These are phyloP conservation scores for Ustanciosporium gigantosporum DNA, from an alignment of 1,284 basidiomycete genomes.

Conservation along the genomic window DNA sequence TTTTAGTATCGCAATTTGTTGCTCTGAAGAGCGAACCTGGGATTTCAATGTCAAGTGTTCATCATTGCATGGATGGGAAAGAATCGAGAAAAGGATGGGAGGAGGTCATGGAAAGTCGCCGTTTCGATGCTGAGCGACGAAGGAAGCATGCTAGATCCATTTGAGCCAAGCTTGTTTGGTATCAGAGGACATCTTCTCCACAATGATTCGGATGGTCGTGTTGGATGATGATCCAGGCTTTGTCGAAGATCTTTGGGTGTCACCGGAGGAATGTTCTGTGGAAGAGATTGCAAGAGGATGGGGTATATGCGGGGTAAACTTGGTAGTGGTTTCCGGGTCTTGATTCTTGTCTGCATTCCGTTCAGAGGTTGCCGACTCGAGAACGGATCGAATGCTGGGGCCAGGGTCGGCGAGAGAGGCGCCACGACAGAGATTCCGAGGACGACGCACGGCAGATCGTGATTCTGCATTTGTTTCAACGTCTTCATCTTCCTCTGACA, in stretches of 20 bases:
- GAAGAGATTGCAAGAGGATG: conserved; percentile 4
- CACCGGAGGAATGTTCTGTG: neutral
- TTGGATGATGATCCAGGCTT: neutral
- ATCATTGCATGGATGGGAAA: too few species aligned
- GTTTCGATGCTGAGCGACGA: too few species aligned
- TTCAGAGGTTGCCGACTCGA: neutral
- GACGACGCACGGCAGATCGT: too few species aligned
- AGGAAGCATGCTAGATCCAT: conserved; percentile 36
- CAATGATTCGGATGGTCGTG: conserved; percentile 20
- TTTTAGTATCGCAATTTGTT: neutral
- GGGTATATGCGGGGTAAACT: conserved; percentile 20
- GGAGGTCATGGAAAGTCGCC: too few species aligned
- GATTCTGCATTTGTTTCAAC: conserved; percentile 7
- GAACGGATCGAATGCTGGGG: conserved; percentile 19
- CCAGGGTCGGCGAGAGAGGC: neutral
- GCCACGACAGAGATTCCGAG: neutral
- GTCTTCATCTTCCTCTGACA: conserved; percentile 37
- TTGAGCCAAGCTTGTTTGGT: conserved; percentile 42
- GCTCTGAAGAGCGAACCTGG: too few species aligned
- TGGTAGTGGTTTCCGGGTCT: neutral
- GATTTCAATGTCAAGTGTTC: too few species aligned
- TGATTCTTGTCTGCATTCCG: neutral
- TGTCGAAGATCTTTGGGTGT: neutral
- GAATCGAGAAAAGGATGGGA: too few species aligned
- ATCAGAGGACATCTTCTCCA: conserved; percentile 32